phyloP scores from a whole-genome alignment of 1,139 yeast genomes.

The Geotrichum histeridarum region DNA sequence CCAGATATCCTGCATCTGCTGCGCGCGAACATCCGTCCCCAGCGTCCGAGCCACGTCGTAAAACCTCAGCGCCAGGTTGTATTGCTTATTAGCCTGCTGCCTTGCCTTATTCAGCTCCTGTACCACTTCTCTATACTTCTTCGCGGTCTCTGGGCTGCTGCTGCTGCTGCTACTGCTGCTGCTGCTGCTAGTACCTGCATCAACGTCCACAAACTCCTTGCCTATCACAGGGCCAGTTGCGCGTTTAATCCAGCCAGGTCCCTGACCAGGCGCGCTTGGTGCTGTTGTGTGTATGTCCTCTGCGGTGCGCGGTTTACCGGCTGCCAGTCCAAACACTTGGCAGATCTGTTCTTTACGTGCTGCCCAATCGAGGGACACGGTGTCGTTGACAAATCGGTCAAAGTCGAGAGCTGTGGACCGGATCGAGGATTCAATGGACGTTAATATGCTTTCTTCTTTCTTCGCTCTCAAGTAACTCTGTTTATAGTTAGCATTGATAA shows the following conservation, averaged over 20 bases:
- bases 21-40: constrained; percentile 36
- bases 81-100: constrained; percentile 44
- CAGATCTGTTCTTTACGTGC: constrained; percentile 67
- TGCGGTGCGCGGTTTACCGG: constrained; percentile 7
- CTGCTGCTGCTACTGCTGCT: constrained; percentile 1
- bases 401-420: constrained; percentile 74
- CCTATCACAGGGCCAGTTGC: constrained; percentile 37
- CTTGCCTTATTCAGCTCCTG: constrained; percentile 70
- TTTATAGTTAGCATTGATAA: background rate
- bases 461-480: constrained; percentile 47
- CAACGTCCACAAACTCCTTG: constrained; percentile 34
- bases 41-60: constrained; percentile 42
- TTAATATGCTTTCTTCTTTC: constrained; percentile 76
- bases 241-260: constrained; percentile 32
- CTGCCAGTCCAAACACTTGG: constrained; percentile 54
- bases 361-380: constrained; percentile 79
- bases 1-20: constrained; percentile 40
- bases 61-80: constrained; percentile 51
- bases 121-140: constrained; percentile 41
- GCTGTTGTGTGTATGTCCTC: background rate
- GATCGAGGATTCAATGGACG: constrained; percentile 79
- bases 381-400: constrained; percentile 68
- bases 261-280: too few relatives aligned
- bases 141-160: constrained; percentile 10
- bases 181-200: constrained; percentile 17